Conservation (phyloP, 768 basidiomycete genomes). For the Suillus lakei region DNA sequence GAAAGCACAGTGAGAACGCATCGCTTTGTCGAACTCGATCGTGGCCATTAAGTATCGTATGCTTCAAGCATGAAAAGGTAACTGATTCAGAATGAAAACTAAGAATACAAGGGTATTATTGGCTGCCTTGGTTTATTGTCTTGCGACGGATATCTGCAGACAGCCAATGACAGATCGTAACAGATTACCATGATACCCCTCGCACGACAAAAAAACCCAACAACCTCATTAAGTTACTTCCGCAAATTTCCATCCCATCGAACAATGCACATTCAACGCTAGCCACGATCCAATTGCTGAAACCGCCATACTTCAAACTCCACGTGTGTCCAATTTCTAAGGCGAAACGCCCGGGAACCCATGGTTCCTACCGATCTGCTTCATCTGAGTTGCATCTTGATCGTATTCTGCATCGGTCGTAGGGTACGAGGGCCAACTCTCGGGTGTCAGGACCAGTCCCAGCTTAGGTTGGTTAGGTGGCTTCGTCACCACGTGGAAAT, state of each 20-base stretch:
- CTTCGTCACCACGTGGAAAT: constrained; percentile 54
- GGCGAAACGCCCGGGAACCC: neutral
- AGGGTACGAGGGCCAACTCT: constrained; percentile 2
- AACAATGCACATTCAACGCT: neutral
- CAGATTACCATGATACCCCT: neutral
- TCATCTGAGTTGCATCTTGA: neutral
- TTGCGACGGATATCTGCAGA: neutral
- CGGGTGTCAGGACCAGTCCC: neutral
- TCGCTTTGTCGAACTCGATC: no score
- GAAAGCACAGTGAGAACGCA: no score
- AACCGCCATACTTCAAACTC: neutral
- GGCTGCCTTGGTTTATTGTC: neutral
- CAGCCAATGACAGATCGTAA: neutral
- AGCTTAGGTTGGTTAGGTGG: neutral
- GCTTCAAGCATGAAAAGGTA: neutral
- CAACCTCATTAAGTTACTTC: neutral
- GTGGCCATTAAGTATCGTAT: neutral
- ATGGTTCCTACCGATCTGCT: neutral
- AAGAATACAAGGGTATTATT: neutral
- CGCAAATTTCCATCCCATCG: neutral
- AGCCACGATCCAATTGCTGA: neutral
- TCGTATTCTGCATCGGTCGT: neutral
- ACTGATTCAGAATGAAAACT: neutral
- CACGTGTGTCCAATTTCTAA: neutral
- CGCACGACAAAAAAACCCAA: neutral